These are phyloP conservation scores for Ilex paraguariensis DNA, from an alignment of 305 asterid genomes.

Conservation along the genomic window DNA sequence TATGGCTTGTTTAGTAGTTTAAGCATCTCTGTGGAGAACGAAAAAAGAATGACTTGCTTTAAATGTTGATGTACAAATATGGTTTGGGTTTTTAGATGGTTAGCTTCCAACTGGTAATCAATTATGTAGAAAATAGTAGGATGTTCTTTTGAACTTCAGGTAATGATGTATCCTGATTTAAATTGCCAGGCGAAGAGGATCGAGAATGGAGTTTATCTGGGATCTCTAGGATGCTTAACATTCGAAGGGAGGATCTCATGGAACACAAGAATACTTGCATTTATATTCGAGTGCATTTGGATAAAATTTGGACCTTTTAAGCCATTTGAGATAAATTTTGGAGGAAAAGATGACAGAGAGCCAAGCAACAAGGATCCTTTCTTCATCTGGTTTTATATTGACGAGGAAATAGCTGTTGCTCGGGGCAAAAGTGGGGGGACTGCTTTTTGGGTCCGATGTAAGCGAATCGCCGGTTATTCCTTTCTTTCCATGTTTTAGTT, in stretches of 20 bases:
- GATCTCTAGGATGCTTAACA: conserved; percentile 64
- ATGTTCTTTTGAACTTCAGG: not conserved
- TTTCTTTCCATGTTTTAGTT: conserved; percentile 7
- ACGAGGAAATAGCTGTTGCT: conserved; percentile 90
- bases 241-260: conserved; percentile 88
- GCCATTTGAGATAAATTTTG: conserved; percentile 63
- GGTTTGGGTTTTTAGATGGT: not conserved
- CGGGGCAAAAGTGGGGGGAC: conserved; percentile 93
- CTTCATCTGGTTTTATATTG: conserved; percentile 83
- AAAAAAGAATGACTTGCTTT: not conserved
- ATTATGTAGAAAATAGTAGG: not conserved
- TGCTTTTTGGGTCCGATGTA: conserved; percentile 93
- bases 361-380: conserved; percentile 74
- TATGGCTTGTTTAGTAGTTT: not conserved
- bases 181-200: conserved; percentile 66
- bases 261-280: conserved; percentile 77
- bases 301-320: conserved; percentile 68
- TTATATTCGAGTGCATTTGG: conserved; percentile 63
- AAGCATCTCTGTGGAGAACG: not conserved
- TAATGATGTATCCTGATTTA: conserved; percentile 10
- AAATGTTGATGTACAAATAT: not conserved
- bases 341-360: conserved; percentile 69
- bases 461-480: conserved; percentile 19
- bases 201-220: conserved; percentile 90
- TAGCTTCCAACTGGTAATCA: not conserved